Conservation (phyloP, 192 early-diverging fungal species). For the Gonapodya prolifera region DNA sequence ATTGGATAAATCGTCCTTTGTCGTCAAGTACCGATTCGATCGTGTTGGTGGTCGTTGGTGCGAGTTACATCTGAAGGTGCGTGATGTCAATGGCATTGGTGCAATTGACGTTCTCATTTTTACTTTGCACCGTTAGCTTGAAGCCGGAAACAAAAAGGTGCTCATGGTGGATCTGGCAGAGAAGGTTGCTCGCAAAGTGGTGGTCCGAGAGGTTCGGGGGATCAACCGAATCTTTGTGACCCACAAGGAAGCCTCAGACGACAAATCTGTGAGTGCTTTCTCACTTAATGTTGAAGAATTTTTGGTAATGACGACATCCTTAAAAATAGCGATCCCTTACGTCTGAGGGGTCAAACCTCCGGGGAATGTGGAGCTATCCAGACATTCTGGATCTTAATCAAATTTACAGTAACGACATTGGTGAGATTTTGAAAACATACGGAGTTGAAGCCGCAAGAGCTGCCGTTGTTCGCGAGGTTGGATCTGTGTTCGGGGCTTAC, state of each 20-base stretch:
- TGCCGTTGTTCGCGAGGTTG: conserved; percentile 86
- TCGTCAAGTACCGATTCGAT: conserved; percentile 51
- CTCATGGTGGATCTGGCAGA: conserved; percentile 86
- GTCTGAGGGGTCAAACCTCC: conserved; percentile 81
- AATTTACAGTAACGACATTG: conserved; percentile 94
- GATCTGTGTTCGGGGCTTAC: conserved; percentile 83
- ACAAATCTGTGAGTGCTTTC: conserved; percentile 38
- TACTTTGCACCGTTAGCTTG: conserved; percentile 40
- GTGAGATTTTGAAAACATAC: conserved; percentile 81
- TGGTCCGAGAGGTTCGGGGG: conserved; percentile 77
- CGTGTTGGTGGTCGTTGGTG: conserved; percentile 51
- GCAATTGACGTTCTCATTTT: neutral
- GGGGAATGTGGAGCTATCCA: conserved; percentile 71
- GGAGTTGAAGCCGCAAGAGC: conserved; percentile 94
- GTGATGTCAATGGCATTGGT: conserved; percentile 1
- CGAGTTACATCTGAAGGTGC: conserved; percentile 59
- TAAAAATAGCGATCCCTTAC: neutral
- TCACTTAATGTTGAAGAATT: neutral
- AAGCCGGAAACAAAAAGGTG: conserved; percentile 80
- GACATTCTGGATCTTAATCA: conserved; percentile 71
- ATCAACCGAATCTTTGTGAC: conserved; percentile 71
- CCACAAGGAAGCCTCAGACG: conserved; percentile 63
- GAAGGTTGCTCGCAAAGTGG: conserved; percentile 50
- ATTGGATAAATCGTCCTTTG: neutral
- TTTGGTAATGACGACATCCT: neutral